Evolutionary conservation across 2,329 filamentous ascomycete species (phyloP), one percentile per base, ranked within the genome.

Genomic region (Aspergillus carbonarius): DNA sequence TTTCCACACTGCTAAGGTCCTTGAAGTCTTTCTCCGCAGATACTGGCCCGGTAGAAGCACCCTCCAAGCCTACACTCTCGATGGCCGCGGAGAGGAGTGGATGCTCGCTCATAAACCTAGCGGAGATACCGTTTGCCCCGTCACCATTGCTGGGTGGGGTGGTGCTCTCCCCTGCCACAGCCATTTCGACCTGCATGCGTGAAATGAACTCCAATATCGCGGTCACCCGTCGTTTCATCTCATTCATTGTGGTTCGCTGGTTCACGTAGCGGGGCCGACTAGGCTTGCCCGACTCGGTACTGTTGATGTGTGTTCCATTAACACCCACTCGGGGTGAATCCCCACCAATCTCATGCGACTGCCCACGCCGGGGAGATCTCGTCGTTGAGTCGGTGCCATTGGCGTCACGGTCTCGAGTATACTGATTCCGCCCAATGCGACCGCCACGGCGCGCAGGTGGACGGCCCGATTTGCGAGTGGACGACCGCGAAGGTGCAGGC

Each of bases 141-240:
- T 74, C 74, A 39, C 70, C 70, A 71, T 76, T 62, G 65, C 67
- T 69, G 65, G 58, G 79, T 70, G 58, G 77, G 67, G 64, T 78
- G 63, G 64, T 78, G 70, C 63, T 81, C 74, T 67, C 80, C 76
- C 81, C 61, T 78, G 76, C 74, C 30, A 85, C 86, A 1, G 91
- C 92, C 76, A 96, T 84, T 69, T 97, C 93, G 6, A 96, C 82
- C 73, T 97, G 92, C 58, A 92, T 93, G 64, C 91, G 87, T 4
- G 90, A 88, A 63, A 97, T 96, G 70, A 93, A 97, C 66, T 95
- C 92, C 59, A 96, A 83, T 71, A 97, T 96, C 18, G 85, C 89
- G 4, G 90, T 85, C 5, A 93, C 91, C 9, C 92, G 88, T 63
- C 90, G 86, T 76, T 90, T 91, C 86, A 96, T 92, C 70, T 96